phyloP scores from a whole-genome alignment of 257 asterid species.

The Orobanche coerulescens region DNA sequence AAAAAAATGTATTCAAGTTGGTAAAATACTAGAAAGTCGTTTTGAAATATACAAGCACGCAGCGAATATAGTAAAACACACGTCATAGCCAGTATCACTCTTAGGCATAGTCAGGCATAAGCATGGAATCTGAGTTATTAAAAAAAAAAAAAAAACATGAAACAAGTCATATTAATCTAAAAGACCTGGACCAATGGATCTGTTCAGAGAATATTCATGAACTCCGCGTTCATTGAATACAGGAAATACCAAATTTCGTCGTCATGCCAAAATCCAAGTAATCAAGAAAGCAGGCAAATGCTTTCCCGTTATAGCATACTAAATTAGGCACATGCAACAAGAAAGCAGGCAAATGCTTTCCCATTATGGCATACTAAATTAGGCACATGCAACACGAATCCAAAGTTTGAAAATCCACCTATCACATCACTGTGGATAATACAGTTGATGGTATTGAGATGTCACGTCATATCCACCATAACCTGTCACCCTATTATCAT shows the following conservation, averaged over 20 bases:
- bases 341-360: slow-evolving; percentile 26
- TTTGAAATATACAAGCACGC: too few relatives aligned
- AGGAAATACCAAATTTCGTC: slow-evolving; percentile 11
- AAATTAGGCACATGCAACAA: slow-evolving; percentile 15
- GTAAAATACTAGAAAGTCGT: too few relatives aligned
- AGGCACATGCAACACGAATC: slow-evolving; percentile 24
- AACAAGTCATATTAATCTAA: slow-evolving; percentile 32
- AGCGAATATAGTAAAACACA: too few relatives aligned
- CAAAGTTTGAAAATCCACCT: slow-evolving; percentile 9
- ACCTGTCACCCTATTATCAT: slow-evolving; percentile 31
- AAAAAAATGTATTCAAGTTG: too few relatives aligned
- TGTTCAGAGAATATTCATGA: slow-evolving; percentile 16
- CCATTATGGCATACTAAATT: slow-evolving; percentile 3
- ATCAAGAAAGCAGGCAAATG: slow-evolving; percentile 20
- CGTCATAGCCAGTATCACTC: too few relatives aligned
- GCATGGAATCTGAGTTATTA: too few relatives aligned
- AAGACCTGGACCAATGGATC: slow-evolving; percentile 22
- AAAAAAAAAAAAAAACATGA: too few relatives aligned
- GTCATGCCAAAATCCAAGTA: slow-evolving; percentile 22
- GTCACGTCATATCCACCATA: slow-evolving; percentile 41
- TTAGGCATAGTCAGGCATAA: too few relatives aligned
- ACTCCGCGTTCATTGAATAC: slow-evolving; percentile 14
- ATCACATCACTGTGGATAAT: slow-evolving; percentile 46
- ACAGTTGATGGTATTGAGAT: slow-evolving; percentile 43
- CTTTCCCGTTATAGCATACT: slow-evolving; percentile 18